Percentiles rank a stretch among this genome's conserved stretches.
Evolutionary conservation across 768 basidiomycete genomes (phyloP).

Genomic region (Boletellus ananiceps): DNA sequence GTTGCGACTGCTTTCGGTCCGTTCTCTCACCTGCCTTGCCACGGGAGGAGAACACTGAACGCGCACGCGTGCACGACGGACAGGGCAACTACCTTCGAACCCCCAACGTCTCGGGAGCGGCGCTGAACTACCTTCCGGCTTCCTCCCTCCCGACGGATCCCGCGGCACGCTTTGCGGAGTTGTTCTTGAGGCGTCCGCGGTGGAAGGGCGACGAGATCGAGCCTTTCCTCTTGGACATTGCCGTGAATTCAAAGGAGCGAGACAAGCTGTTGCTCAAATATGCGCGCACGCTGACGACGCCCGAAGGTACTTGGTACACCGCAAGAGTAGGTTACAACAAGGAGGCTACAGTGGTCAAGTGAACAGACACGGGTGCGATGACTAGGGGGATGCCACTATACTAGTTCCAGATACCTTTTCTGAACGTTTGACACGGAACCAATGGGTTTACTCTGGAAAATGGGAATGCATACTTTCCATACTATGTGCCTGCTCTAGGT

Average conservation of each 20-base stretch:
- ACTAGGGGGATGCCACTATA: no score
- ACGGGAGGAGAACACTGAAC: background rate
- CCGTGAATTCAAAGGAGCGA: conserved; percentile 78
- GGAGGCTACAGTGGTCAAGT: conserved; percentile 17
- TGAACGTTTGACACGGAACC: background rate
- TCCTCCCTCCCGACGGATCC: conserved; percentile 74
- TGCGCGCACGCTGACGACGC: conserved; percentile 70
- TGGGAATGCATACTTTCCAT: background rate
- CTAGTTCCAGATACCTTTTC: no score
- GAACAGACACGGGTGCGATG: no score
- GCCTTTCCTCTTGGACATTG: conserved; percentile 79
- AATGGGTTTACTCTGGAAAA: background rate
- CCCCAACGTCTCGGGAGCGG: conserved; percentile 29
- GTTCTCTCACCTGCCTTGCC: background rate
- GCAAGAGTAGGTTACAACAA: conserved; percentile 59
- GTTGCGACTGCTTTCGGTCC: conserved; percentile 65
- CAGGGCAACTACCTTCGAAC: conserved; percentile 75
- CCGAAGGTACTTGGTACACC: conserved; percentile 69
- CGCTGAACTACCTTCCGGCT: conserved; percentile 71
- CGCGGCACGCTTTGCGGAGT: conserved; percentile 74
- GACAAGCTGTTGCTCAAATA: conserved; percentile 87
- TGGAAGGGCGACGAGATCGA: conserved; percentile 80
- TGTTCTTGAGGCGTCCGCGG: conserved; percentile 74
- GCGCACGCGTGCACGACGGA: background rate
- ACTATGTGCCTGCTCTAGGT: background rate